Base-by-base conservation (phyloP, 495 filamentous ascomycete species). In the Lepidopterella palustris region DNA sequence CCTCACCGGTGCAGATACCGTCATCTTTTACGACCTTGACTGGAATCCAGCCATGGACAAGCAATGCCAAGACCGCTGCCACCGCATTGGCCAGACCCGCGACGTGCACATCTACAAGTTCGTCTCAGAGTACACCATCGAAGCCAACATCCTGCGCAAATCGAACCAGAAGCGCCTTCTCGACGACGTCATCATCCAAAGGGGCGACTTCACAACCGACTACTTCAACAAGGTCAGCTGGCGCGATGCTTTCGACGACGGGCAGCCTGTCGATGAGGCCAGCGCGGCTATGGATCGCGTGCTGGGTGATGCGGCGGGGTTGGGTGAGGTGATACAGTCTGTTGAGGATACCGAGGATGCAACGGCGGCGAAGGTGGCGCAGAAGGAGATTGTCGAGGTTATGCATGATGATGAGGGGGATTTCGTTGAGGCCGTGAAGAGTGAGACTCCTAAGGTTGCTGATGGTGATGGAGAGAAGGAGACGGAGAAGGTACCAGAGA, bases 1-100 rank as follows among this genome's bases (percentile, higher is more conserved):
- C 68, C 77, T 99, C 15, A 97, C 93, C 0, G 95, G 93, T 29
- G 95, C 95, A 24, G 93, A 97, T 72, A 95, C 93, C 0, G 95
- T 99, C 68, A 97, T 99, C 68, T 99, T 99, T 76, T 99, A 99
- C 74, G 95, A 99, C 71, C 82, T 96, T 45, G 95, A 99, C 74
- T 99, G 95, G 95, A 99, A 99, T 65, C 95, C 95, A 0, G 95
- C 95, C 10, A 99, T 99, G 95, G 95, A 99, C 73, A 96, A 96
- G 68, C 95, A 99, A 72, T 99, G 95, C 70, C 95, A 97, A 74
- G 95, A 99, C 70, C 87, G 95, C 62, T 92, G 89, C 63, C 95
- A 99, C 72, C 91, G 95, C 53, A 99, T 99, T 67, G 95, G 95
- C 2, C 95, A 99, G 73, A 97, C 95, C 0, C 85, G 95, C 26